These are phyloP conservation scores for Oryza coarctata DNA, from an alignment of 176 grass and related monocot species.

Conservation along the genomic window DNA sequence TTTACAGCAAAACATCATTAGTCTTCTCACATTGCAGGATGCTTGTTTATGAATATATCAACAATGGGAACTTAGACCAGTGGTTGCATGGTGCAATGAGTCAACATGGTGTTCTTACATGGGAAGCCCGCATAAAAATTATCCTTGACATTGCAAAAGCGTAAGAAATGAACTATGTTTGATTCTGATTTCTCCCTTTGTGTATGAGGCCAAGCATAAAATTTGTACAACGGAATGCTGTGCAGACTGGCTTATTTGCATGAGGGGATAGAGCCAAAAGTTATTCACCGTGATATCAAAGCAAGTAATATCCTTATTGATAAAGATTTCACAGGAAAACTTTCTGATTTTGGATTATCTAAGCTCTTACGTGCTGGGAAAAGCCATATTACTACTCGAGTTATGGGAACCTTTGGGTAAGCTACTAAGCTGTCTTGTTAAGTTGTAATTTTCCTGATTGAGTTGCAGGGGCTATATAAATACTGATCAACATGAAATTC, in stretches of 20 bases:
- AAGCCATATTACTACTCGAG: background rate
- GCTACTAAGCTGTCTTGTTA: background rate
- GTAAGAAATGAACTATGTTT: background rate
- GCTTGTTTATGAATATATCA: background rate
- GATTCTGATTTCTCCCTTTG: background rate
- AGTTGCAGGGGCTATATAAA: background rate
- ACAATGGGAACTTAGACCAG: background rate
- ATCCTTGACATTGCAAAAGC: background rate
- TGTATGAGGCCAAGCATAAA: background rate
- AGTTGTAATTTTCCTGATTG: background rate
- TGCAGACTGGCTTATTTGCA: background rate
- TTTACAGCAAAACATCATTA: slow-evolving; percentile 12
- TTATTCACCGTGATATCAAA: background rate
- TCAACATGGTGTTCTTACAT: background rate
- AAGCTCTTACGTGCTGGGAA: background rate
- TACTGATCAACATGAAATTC: background rate
- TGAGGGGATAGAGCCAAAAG: background rate
- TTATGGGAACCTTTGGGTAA: background rate
- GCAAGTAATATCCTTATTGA: background rate
- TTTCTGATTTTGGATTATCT: background rate
- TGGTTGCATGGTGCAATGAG: background rate
- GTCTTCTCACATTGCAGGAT: background rate
- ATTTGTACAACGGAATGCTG: background rate
- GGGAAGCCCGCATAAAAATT: background rate
- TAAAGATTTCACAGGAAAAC: background rate